Percentiles rank a stretch among this genome's conserved stretches.
Conservation (phyloP, 345 rosid genomes). For the Hypericum perforatum region DNA sequence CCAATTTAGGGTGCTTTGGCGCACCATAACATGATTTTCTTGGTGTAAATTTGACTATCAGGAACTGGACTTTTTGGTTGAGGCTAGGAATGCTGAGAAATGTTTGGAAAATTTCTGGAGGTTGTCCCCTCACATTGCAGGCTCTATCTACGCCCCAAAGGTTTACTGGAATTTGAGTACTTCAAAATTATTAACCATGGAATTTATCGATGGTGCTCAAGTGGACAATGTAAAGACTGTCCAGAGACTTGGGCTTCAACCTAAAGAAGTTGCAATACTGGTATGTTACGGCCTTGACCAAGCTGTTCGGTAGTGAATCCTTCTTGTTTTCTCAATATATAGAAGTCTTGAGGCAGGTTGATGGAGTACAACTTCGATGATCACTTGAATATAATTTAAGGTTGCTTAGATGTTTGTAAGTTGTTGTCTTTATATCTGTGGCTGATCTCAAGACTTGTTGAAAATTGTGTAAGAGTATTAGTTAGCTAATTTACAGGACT, state of each 20-base stretch:
- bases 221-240: conserved; percentile 64
- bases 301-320: too few relatives aligned
- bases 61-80: conserved; percentile 88
- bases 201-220: conserved; percentile 88
- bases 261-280: conserved; percentile 63
- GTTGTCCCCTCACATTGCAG: conserved; percentile 84
- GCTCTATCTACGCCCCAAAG: conserved; percentile 65
- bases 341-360: too few relatives aligned
- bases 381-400: too few relatives aligned
- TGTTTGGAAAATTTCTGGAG: conserved; percentile 81
- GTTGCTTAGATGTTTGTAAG: too few relatives aligned
- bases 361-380: too few relatives aligned
- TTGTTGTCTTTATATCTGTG: too few relatives aligned
- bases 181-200: conserved; percentile 84
- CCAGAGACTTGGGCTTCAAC: conserved; percentile 62
- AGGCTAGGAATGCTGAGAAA: conserved; percentile 83
- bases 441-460: too few relatives aligned
- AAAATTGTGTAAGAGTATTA: too few relatives aligned
- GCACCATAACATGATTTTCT: too few relatives aligned
- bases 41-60: conserved; percentile 13
- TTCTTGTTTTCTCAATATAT: too few relatives aligned
- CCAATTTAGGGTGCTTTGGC: too few relatives aligned
- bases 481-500: too few relatives aligned
- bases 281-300: conserved; percentile 37
- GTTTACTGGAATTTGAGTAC: conserved; percentile 78